These are phyloP conservation scores for Salmacisia buchloeana DNA, from an alignment of 1,284 basidiomycete genomes.

Conservation along the genomic window DNA sequence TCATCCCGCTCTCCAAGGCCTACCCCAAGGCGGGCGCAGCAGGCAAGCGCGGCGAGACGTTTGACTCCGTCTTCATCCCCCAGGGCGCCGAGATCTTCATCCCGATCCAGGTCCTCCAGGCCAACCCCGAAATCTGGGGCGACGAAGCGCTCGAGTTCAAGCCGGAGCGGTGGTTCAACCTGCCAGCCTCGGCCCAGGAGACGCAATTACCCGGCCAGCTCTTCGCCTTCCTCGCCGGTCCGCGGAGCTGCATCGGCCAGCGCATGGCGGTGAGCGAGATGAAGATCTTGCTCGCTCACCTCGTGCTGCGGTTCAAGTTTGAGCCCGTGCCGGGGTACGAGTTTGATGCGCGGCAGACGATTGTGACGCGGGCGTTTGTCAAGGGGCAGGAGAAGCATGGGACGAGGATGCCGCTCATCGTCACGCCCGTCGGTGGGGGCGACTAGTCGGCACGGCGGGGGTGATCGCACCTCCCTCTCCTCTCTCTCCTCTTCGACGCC, in stretches of 20 bases:
- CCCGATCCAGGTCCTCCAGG: slow-evolving; percentile 35
- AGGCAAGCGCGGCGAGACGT: slow-evolving; percentile 13
- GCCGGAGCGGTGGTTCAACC: slow-evolving; percentile 37
- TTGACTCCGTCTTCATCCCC: slow-evolving; percentile 29
- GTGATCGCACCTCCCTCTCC: no score
- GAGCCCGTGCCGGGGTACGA: slow-evolving; percentile 16
- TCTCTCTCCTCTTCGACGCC: no score
- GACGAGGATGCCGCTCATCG: slow-evolving; percentile 24
- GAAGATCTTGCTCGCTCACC: slow-evolving; percentile 23
- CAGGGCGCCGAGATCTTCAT: slow-evolving; percentile 33
- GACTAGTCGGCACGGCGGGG: no score
- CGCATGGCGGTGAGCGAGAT: slow-evolving; percentile 33
- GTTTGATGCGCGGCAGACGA: slow-evolving; percentile 22
- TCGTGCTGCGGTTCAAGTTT: slow-evolving; percentile 21
- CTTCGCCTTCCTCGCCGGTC: slow-evolving; percentile 29
- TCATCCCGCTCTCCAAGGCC: slow-evolving; percentile 33
- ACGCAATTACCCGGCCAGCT: slow-evolving; percentile 27
- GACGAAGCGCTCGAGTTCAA: slow-evolving; percentile 34
- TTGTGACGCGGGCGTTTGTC: slow-evolving; percentile 26
- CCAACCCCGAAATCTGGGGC: slow-evolving; percentile 32
- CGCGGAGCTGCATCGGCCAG: slow-evolving; percentile 30
- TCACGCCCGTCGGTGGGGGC: slow-evolving; percentile 13
- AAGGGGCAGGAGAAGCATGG: slow-evolving; percentile 10
- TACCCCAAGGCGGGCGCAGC: slow-evolving; percentile 27
- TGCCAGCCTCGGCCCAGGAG: slow-evolving; percentile 20